Percentiles rank a stretch among this genome's conserved stretches.
Conservation (phyloP, 169 alveolate species). For the Eimeria sp. region DNA sequence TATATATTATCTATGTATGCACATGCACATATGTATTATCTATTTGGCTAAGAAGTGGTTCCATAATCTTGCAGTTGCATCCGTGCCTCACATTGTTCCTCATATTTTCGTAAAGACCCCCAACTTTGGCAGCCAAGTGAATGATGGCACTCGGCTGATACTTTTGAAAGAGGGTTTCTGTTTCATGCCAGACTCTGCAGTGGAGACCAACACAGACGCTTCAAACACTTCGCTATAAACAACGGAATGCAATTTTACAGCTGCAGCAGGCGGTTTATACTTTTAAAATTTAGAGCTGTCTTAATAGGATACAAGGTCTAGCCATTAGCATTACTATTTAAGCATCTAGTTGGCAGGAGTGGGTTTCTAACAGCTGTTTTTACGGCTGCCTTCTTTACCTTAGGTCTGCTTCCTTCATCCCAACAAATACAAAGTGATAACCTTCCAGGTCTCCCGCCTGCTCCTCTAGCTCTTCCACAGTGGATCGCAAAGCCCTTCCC, state of each 20-base stretch:
- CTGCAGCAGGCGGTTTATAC: neutral
- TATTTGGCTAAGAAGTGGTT: neutral
- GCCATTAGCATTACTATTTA: neutral
- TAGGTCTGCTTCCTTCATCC: slow-evolving; percentile 74
- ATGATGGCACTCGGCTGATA: slow-evolving; percentile 83
- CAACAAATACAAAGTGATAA: slow-evolving; percentile 59
- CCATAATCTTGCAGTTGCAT: neutral
- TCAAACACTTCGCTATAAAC: neutral
- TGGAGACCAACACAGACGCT: neutral
- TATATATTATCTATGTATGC: neutral
- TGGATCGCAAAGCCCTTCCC: slow-evolving; percentile 75
- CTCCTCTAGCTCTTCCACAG: slow-evolving; percentile 41
- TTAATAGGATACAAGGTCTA: neutral
- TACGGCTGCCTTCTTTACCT: slow-evolving; percentile 1
- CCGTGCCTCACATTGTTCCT: slow-evolving; percentile 78
- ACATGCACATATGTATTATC: neutral
- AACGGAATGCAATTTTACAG: neutral
- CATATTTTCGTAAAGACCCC: slow-evolving; percentile 87
- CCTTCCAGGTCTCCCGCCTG: slow-evolving; percentile 42
- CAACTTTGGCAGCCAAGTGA: slow-evolving; percentile 87
- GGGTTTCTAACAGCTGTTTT: neutral
- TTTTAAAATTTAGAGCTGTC: no score
- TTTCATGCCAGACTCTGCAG: slow-evolving; percentile 59
- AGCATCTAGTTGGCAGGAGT: no score
- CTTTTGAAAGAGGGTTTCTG: slow-evolving; percentile 68